A percentile compares a stretch with the other conserved stretches of the same genome.
Conservation (phyloP, 352 stramenopile species). For the Phytophthora citricola region DNA sequence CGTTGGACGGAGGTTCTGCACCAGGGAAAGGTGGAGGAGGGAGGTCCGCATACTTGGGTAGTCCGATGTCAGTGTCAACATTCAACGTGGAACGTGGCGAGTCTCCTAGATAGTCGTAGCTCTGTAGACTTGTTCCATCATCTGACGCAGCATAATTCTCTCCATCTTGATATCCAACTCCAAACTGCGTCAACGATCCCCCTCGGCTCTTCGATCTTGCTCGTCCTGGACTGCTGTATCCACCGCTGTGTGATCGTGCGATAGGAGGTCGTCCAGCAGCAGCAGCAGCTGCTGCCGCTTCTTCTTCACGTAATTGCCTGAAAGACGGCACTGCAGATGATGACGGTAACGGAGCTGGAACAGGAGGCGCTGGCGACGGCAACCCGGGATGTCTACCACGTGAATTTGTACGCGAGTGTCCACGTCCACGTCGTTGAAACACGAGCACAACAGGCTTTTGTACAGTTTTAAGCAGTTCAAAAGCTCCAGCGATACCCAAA, state of each 20-base stretch:
- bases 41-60: slow-evolving; percentile 26
- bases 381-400: slow-evolving; percentile 24
- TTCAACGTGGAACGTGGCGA: slow-evolving; percentile 34
- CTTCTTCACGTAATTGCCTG: slow-evolving; percentile 58
- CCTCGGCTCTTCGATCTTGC: slow-evolving; percentile 28
- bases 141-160: slow-evolving; percentile 47
- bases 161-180: slow-evolving; percentile 13
- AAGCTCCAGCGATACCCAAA: slow-evolving; percentile 74
- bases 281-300: slow-evolving; percentile 37
- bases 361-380: slow-evolving; percentile 7
- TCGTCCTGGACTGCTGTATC: slow-evolving; percentile 17
- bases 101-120: slow-evolving; percentile 41
- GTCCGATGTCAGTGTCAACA: slow-evolving; percentile 21
- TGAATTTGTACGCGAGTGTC: slow-evolving; percentile 21
- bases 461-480: slow-evolving; percentile 80
- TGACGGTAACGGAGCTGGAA: slow-evolving; percentile 28
- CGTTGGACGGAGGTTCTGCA: slow-evolving; percentile 8
- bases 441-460: slow-evolving; percentile 84
- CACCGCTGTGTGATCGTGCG: slow-evolving; percentile 34
- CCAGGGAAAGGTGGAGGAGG: slow-evolving; percentile 34
- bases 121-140: slow-evolving; percentile 39
- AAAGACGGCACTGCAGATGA: slow-evolving; percentile 65
- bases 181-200: slow-evolving; percentile 33
- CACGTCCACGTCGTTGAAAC: slow-evolving; percentile 57
- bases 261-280: slow-evolving; percentile 32